These are phyloP conservation scores for Wilcoxina mikolae DNA, from an alignment of 495 filamentous ascomycete genomes.

Conservation along the genomic window DNA sequence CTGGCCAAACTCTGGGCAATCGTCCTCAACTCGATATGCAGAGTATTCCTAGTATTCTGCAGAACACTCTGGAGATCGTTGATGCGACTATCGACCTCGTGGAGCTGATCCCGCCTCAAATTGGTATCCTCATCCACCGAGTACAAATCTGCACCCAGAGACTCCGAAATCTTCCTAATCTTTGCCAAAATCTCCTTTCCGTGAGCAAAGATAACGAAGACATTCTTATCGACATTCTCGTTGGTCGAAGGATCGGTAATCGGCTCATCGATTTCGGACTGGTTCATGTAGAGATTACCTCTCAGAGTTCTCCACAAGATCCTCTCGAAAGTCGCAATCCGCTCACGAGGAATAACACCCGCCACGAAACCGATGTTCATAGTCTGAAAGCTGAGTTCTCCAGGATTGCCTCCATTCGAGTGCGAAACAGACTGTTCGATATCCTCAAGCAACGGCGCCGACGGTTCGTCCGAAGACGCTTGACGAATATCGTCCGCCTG, in stretches of 20 bases:
- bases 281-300: conserved; percentile 99
- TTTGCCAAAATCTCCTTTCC: conserved; percentile 96
- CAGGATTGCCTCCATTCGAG: conserved; percentile 12
- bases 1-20: conserved; percentile 78
- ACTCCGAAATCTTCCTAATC: conserved; percentile 97
- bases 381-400: conserved; percentile 52
- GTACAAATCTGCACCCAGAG: conserved; percentile 85
- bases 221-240: conserved; percentile 86
- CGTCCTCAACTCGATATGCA: conserved; percentile 82
- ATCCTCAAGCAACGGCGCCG: conserved; percentile 27
- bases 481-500: conserved; percentile 92
- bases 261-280: conserved; percentile 91
- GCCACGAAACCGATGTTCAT: conserved; percentile 92
- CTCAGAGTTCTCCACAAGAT: conserved; percentile 94
- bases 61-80: conserved; percentile 81
- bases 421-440: conserved; percentile 22
- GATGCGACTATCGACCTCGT: conserved; percentile 87
- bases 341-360: conserved; percentile 84
- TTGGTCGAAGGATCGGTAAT: conserved; percentile 84
- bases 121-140: conserved; percentile 95
- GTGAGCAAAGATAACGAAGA: conserved; percentile 98
- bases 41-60: conserved; percentile 87
- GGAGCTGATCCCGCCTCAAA: conserved; percentile 80
- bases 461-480: conserved; percentile 73
- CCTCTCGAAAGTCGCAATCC: conserved; percentile 87